Base-by-base conservation (phyloP, 768 basidiomycete genomes). In the Mycena crocata region DNA sequence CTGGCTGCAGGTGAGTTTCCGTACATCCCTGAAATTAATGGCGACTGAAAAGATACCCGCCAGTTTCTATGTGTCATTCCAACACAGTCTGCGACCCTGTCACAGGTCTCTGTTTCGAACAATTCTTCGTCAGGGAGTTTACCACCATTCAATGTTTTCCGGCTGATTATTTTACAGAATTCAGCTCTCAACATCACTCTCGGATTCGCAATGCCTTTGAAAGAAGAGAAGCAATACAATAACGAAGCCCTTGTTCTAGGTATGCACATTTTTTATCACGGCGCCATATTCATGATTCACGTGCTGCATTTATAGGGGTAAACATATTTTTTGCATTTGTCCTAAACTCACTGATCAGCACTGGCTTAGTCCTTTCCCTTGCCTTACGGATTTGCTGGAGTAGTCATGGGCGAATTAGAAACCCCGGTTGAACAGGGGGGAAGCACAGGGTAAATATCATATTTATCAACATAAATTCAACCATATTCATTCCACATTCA, bases 371-470 rank as follows among this genome's bases (percentile, higher is more conserved):
- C 49, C 10, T 61, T 61, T 21, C 37, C 59, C 23, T 21, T 61
- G 26, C 59, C 59, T 10, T 61, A 61, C n/a, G 49, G 59, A 51
- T 61, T 39, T 39, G 48, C 59, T 31, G 59, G 48, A 50, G 37
- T 51, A 2, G 19, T 32, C 21, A 23, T 61, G 21, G 48, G 57
- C 26, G 56, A 59, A 7, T 24, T 30, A 21, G 44, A 48, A 2
- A 44, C 19, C 26, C 10, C 32, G 40, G 2, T n/a, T n/a, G 19
- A 26, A 9, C 23, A 39, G 17, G 17, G 12, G 35, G n/a, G 9
- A 3, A 37, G 12, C 14, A 14, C 28, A 12, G 51, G 37, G 34
- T 35, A 31, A 26, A 19, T 28, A 31, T n/a, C 28, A 15, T 9
- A 13, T 45, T 34, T 13, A 21, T 6, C 7, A n/a, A 23, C 23